Evolutionary conservation across 2,329 filamentous ascomycete genomes (phyloP), one percentile per base, ranked within the genome.

Genomic region (Leptodontidium sp.): DNA sequence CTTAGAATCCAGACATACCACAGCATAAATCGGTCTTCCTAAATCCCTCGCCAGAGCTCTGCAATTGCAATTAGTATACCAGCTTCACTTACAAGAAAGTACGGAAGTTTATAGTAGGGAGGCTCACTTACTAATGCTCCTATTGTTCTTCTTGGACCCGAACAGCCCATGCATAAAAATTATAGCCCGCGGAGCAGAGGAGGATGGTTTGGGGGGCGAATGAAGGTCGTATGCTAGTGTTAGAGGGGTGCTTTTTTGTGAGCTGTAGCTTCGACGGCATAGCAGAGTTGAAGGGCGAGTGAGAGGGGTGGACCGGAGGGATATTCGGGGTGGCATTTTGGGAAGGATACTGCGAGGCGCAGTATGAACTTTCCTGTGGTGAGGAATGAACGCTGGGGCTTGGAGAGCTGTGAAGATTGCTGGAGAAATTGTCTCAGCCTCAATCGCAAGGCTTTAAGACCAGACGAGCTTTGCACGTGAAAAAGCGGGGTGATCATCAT

Each of bases 131-230:
- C 94, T 97, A 71, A 98, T 96, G 77, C 87, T 93, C 79, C 94
- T 86, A 79, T 98, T 97, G 79, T 98, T 98, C 83, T 93, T 94
- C 83, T 97, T 97, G 47, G 93, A 97, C 24, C 95, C 95, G 77
- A 98, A 98, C 12, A 98, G 85, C 0, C 96, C 95, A 79, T 98
- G 95, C 77, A 98, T 88, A 73, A 98, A 92, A 70, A 98, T 81
- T 72, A 98, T 93, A 1, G 94, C 92, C 49, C 82, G 76, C 70
- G 82, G 80, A 68, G 80, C 78, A 76, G 84, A 79, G 65, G 80
- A 77, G 32, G 81, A 79, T 1, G 80, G 78, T 61, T 83, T 84
- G 0, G 82, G 75, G n/a, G 91, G 88, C 75, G 87, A 82, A 77
- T 93, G 89, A 53, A 92, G 82, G 75, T 93, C 90, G 78, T 87